These are phyloP conservation scores for Nyssa sinensis DNA, from an alignment of 148 eudicot species.

Conservation along the genomic window DNA sequence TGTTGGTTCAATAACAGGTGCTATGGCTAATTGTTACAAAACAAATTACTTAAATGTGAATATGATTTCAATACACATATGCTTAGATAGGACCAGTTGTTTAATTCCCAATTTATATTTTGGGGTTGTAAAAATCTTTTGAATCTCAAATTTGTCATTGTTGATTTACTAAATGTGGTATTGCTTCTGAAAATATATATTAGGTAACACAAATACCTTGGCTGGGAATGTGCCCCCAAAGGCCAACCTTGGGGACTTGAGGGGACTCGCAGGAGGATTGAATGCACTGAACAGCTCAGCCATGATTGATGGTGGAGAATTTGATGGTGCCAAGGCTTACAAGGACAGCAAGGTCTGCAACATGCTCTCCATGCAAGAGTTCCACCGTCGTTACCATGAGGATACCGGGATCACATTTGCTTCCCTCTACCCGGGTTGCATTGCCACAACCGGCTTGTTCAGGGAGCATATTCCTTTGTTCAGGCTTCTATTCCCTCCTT, in stretches of 20 bases:
- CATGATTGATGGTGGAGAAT: slow-evolving; percentile 92
- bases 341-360: slow-evolving; percentile 99
- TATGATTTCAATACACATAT: too few relatives aligned
- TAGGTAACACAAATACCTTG: slow-evolving; percentile 91
- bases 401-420: slow-evolving; percentile 85
- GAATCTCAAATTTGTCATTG: background rate
- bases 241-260: slow-evolving; percentile 85
- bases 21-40: background rate
- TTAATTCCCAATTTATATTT: background rate
- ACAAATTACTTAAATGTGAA: background rate
- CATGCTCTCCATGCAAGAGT: slow-evolving; percentile 98
- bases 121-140: too few relatives aligned
- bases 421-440: slow-evolving; percentile 96
- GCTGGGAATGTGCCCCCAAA: slow-evolving; percentile 99
- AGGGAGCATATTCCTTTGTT: slow-evolving; percentile 84
- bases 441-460: slow-evolving; percentile 88
- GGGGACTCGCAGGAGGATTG: slow-evolving; percentile 79
- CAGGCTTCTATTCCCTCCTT: slow-evolving; percentile 84
- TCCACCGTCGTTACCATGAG: slow-evolving; percentile 82
- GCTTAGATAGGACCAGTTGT: background rate
- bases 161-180: background rate
- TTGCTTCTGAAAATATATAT: background rate
- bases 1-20: slow-evolving; percentile 95
- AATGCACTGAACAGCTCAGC: slow-evolving; percentile 70
- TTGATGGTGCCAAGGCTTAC: slow-evolving; percentile 96